Evolutionary conservation across 2,329 filamentous ascomycete species (phyloP).

Genomic region (Fusarium mangiferae): DNA sequence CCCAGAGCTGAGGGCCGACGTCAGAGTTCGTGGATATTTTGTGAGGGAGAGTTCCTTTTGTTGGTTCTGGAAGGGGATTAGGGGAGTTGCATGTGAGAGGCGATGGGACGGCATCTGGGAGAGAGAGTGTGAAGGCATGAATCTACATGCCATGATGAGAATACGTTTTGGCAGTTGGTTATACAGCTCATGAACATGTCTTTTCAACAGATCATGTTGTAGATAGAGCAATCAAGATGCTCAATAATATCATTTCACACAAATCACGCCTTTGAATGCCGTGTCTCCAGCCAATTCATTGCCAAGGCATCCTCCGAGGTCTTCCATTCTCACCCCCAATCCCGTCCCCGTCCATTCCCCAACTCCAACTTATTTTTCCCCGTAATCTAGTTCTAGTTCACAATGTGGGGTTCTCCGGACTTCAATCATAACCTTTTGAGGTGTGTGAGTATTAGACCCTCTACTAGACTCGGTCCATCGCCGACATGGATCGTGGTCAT

Average conservation of each 20-base stretch:
- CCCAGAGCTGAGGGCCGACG: conserved; percentile 27
- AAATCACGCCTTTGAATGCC: background rate
- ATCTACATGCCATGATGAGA: background rate
- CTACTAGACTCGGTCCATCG: conserved; percentile 18
- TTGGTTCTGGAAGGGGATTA: background rate
- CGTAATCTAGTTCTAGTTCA: conserved; percentile 1
- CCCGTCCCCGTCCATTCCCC: background rate
- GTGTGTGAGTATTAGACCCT: conserved; percentile 28
- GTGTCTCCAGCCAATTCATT: background rate
- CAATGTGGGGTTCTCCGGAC: conserved; percentile 37
- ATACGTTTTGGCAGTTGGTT: background rate
- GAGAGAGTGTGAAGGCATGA: conserved; percentile 14
- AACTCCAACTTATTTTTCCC: conserved; percentile 29
- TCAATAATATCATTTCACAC: background rate
- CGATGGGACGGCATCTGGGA: background rate
- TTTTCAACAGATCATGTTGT: too few species aligned
- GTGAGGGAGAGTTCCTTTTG: background rate
- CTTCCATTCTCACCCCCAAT: conserved; percentile 26
- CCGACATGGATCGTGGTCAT: conserved; percentile 17
- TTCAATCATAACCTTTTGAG: conserved; percentile 12
- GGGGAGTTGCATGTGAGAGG: conserved; percentile 19
- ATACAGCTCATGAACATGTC: background rate
- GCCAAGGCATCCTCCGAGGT: conserved; percentile 26
- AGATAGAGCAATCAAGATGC: too few species aligned
- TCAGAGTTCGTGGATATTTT: conserved; percentile 20